Base-by-base conservation (phyloP, 2,329 filamentous ascomycete genomes). In the Xylaria sp. region DNA sequence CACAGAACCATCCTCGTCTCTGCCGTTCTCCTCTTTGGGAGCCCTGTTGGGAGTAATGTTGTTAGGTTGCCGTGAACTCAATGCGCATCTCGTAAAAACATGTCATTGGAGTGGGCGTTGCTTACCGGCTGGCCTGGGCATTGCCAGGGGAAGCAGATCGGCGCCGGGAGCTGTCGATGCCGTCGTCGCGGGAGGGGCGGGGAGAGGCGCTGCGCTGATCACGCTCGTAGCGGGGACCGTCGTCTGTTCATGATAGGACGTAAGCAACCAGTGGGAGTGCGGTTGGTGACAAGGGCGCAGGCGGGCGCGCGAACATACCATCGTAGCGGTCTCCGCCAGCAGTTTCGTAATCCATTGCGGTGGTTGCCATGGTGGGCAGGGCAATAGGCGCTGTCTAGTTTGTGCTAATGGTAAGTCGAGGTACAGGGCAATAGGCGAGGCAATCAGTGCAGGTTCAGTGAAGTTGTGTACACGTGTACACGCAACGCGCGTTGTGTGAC, bases 1-100 rank as follows among this genome's bases (percentile, higher is more conserved):
- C 78, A 92, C 80, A 71, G 94, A 91, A 74, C 91, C 92, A 76
- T 93, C 91, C 75, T 97, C 93, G 70, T 89, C 93, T 67, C 70
- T 73, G 72, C 82, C 84, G 65, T 84, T 83, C 53, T 85, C 83
- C 63, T 86, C 87, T 77, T 89, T 88, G 65, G 83, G 80, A 68
- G 81, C 81, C 75, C 83, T 84, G 63, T 58, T 61, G 68, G 45
- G 56, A 30, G 8, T 65, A 18, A 36, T 6, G 3, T 46, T 50
- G 68, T 72, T 66, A 74, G 68, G 34, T 53, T n/a, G 46, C 6
- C 15, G 34, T 32, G 50, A n/a, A 46, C 23, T 57, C n/a, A 36
- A 46, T 36, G 50, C 15, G 20, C 7, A 45, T 48, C 7, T 56
- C 28, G 18, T 18, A 50, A 30, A 25, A 13, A 56, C 13, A 20